These are phyloP conservation scores for Kodamaea leandrae DNA, from an alignment of 805 yeast species.

Conservation along the genomic window DNA sequence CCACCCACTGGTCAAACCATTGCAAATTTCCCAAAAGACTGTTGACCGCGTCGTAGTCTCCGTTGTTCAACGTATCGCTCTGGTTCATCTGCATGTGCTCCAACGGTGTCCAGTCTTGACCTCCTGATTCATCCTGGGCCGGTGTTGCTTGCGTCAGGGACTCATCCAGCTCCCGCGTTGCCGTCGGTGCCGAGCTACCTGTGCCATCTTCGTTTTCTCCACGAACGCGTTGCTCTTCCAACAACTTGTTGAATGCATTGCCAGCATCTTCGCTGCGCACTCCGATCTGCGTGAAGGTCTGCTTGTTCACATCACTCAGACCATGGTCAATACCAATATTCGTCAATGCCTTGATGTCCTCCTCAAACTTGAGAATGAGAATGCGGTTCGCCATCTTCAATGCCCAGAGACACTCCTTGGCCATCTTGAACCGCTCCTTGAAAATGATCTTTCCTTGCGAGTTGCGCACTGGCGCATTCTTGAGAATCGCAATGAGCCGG, in stretches of 20 bases:
- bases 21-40: conserved; percentile 42
- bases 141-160: background rate
- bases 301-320: conserved; percentile 47
- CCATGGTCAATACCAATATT: conserved; percentile 54
- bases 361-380: conserved; percentile 43
- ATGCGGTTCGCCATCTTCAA: conserved; percentile 54
- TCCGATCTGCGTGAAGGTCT: conserved; percentile 49
- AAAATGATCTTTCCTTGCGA: conserved; percentile 29
- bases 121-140: background rate
- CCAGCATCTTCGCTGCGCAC: conserved; percentile 10
- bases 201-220: conserved; percentile 1
- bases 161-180: background rate
- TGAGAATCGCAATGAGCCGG: conserved; percentile 20
- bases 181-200: background rate
- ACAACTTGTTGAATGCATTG: conserved; percentile 16
- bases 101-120: background rate
- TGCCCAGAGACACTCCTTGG: conserved; percentile 61
- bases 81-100: conserved; percentile 2
- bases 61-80: conserved; percentile 9
- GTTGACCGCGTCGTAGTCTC: conserved; percentile 21
- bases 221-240: conserved; percentile 19
- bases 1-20: conserved; percentile 58
- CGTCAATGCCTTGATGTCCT: conserved; percentile 35
- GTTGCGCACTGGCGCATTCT: conserved; percentile 31
- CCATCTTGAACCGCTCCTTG: conserved; percentile 47